phyloP scores from a whole-genome alignment of 306 rosid genomes.

The Chamaecrista fasciculata region DNA sequence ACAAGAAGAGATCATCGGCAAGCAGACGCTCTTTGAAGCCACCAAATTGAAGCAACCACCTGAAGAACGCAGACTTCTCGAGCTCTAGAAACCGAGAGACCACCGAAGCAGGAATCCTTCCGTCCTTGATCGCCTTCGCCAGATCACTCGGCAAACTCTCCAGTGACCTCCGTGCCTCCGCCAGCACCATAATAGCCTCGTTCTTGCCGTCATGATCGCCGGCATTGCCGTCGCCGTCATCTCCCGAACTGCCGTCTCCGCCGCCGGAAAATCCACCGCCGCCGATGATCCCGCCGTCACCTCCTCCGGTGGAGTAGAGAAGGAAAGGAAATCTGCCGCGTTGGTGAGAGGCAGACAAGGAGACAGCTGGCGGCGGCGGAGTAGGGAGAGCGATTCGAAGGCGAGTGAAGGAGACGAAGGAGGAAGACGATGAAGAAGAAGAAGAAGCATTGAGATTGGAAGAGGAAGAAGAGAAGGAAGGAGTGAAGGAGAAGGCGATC shows the following conservation, averaged over 20 bases:
- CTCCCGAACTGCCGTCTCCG: conserved; percentile 23
- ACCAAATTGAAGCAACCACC: conserved; percentile 80
- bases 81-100: conserved; percentile 65
- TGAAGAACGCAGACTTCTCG: conserved; percentile 54
- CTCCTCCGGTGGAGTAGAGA: conserved; percentile 33
- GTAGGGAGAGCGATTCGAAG: conserved; percentile 24
- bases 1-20: conserved; percentile 91
- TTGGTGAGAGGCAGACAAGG: conserved; percentile 24
- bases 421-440: conserved; percentile 15
- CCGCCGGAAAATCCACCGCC: conserved; percentile 33
- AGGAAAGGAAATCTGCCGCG: conserved; percentile 21
- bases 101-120: conserved; percentile 74
- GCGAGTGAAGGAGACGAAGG: conserved; percentile 22
- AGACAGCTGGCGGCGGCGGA: neutral
- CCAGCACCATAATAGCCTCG: conserved; percentile 65
- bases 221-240: conserved; percentile 37
- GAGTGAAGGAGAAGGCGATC: conserved; percentile 53
- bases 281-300: conserved; percentile 24
- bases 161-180: conserved; percentile 62
- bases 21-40: conserved; percentile 84
- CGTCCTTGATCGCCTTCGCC: conserved; percentile 71
- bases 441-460: conserved; percentile 28
- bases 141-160: conserved; percentile 75
- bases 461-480: conserved; percentile 34
- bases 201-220: conserved; percentile 36